These are phyloP conservation scores for Gaultheria prostrata DNA, from an alignment of 148 eudicot species.

Conservation along the genomic window DNA sequence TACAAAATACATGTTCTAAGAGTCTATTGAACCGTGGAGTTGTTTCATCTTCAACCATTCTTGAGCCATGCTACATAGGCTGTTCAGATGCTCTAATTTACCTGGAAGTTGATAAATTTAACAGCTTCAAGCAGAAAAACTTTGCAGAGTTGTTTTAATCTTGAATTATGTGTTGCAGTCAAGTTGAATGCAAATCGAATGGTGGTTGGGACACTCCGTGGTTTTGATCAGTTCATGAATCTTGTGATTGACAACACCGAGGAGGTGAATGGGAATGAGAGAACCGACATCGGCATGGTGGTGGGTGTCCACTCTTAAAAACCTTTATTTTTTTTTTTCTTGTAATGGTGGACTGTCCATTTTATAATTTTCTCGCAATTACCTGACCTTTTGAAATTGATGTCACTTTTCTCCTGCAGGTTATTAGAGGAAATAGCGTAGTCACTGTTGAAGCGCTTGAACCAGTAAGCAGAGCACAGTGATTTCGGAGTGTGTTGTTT, in stretches of 20 bases:
- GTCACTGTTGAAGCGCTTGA: constrained; percentile 96
- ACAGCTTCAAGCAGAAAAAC: background rate
- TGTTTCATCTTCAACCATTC: background rate
- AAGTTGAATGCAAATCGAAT: constrained; percentile 86
- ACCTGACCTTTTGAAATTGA: background rate
- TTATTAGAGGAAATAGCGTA: constrained; percentile 91
- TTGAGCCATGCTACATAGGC: background rate
- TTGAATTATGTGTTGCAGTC: constrained; percentile 50
- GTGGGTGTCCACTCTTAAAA: constrained; percentile 38
- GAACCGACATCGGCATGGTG: constrained; percentile 97
- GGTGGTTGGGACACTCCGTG: constrained; percentile 89
- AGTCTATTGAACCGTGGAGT: background rate
- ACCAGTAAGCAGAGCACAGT: constrained; percentile 53
- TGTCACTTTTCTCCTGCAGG: constrained; percentile 36
- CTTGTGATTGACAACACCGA: constrained; percentile 88
- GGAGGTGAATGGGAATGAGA: constrained; percentile 86
- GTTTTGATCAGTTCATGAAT: constrained; percentile 98
- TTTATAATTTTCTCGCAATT: background rate
- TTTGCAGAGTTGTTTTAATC: background rate
- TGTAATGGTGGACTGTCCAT: background rate
- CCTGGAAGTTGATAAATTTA: background rate
- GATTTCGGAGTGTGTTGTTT: background rate
- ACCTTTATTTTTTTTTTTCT: background rate
- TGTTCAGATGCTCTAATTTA: background rate
- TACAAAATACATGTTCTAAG: background rate